These are phyloP conservation scores for Tylopilus subfusipes DNA, from an alignment of 768 basidiomycete genomes.

Conservation along the genomic window DNA sequence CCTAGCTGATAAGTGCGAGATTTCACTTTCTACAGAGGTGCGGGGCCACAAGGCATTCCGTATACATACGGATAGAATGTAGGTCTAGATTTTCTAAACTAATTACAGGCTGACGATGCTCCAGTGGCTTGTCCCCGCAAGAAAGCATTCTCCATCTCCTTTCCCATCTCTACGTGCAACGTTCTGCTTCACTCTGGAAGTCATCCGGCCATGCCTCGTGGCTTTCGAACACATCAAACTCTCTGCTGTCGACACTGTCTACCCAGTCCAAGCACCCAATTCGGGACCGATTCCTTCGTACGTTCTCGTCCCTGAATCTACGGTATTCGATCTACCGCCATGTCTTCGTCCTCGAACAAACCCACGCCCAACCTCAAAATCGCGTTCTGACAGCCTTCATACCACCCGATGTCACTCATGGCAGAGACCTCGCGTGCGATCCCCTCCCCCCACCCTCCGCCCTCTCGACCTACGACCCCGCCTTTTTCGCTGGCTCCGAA, in stretches of 20 bases:
- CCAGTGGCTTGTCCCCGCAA: constrained; percentile 36
- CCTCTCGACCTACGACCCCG: constrained; percentile 59
- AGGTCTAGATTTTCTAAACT: constrained; percentile 16
- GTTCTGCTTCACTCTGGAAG: constrained; percentile 81
- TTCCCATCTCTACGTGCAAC: constrained; percentile 83
- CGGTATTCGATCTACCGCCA: constrained; percentile 68
- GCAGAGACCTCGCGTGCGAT: constrained; percentile 71
- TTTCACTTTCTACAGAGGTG: constrained; percentile 54
- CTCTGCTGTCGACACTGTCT: constrained; percentile 30
- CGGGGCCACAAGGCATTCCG: constrained; percentile 61
- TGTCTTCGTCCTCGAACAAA: constrained; percentile 66
- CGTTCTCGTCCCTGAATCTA: constrained; percentile 41
- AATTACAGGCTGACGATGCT: constrained; percentile 7
- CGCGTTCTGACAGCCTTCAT: constrained; percentile 67
- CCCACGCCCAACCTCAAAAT: constrained; percentile 37
- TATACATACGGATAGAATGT: constrained; percentile 68
- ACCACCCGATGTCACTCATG: constrained; percentile 50
- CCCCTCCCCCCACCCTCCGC: constrained; percentile 74
- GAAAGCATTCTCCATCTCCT: constrained; percentile 67
- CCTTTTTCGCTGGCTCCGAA: constrained; percentile 70
- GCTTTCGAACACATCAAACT: constrained; percentile 59
- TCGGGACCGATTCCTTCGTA: constrained; percentile 28
- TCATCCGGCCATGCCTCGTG: constrained; percentile 57
- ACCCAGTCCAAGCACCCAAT: constrained; percentile 33
- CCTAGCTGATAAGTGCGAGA: constrained; percentile 82